phyloP scores from a whole-genome alignment of 2,329 filamentous ascomycete genomes.

The Zasmidium cellare region DNA sequence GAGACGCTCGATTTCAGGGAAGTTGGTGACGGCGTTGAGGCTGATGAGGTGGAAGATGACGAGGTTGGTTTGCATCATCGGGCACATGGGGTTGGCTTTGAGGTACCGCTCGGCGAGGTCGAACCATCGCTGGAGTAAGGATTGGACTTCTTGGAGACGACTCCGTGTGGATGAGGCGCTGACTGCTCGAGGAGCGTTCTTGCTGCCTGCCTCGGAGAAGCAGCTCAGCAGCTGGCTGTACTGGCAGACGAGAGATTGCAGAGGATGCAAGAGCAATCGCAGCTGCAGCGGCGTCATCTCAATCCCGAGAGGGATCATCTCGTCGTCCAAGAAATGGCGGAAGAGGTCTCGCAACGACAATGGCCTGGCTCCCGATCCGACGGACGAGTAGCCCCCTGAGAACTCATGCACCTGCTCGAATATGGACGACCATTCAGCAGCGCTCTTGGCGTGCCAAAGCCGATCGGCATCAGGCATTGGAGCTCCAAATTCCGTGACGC shows the following conservation, averaged over 20 bases:
- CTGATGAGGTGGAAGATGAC: constrained; percentile 71
- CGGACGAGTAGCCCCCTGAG: constrained; percentile 53
- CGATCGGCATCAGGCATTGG: constrained; percentile 64
- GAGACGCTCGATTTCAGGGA: constrained; percentile 66
- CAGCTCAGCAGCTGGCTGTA: constrained; percentile 65
- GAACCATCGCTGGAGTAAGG: constrained; percentile 66
- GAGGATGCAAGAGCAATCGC: constrained; percentile 66
- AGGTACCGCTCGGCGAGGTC: constrained; percentile 59
- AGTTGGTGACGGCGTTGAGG: constrained; percentile 67
- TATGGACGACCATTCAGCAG: constrained; percentile 59
- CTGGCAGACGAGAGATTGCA: constrained; percentile 66
- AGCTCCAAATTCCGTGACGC: constrained; percentile 64
- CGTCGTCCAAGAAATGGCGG: constrained; percentile 66
- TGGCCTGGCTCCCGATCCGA: constrained; percentile 54
- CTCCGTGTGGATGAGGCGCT: constrained; percentile 62
- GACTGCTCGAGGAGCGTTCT: constrained; percentile 46
- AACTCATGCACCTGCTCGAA: constrained; percentile 62
- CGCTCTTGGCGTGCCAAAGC: constrained; percentile 62
- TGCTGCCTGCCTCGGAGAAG: constrained; percentile 58
- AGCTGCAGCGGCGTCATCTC: constrained; percentile 59
- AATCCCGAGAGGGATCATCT: constrained; percentile 54
- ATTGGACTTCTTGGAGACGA: constrained; percentile 65
- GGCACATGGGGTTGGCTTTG: constrained; percentile 58
- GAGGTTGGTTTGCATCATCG: constrained; percentile 64
- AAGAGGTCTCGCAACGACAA: constrained; percentile 66